Evolutionary conservation across 2,329 filamentous ascomycete species (phyloP).

Genomic region (Colletotrichum kahawae): DNA sequence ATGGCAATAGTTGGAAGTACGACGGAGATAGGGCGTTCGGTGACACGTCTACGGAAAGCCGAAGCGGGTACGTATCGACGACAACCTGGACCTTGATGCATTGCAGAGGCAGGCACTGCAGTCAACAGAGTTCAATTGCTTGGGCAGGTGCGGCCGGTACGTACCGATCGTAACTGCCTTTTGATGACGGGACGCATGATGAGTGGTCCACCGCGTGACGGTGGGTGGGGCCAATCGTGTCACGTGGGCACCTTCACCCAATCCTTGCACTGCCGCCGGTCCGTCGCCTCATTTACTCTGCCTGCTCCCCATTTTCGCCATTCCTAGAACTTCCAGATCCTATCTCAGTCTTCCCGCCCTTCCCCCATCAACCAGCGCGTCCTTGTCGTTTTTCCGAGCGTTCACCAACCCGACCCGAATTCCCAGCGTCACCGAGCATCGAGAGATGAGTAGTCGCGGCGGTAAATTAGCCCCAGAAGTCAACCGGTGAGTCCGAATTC

Average conservation of each 20-base stretch:
- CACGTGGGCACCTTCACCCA: slow-evolving; percentile 13
- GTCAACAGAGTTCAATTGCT: background rate
- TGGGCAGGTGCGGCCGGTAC: background rate
- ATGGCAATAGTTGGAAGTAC: background rate
- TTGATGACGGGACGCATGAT: slow-evolving; percentile 20
- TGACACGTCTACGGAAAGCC: slow-evolving; percentile 19
- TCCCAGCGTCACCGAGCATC: slow-evolving; percentile 39
- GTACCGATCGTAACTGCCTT: background rate
- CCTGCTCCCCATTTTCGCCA: slow-evolving; percentile 24
- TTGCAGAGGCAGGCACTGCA: background rate
- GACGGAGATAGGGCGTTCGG: slow-evolving; percentile 15
- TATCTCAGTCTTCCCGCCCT: slow-evolving; percentile 15
- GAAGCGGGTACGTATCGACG: slow-evolving; percentile 8
- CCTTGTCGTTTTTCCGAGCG: slow-evolving; percentile 29
- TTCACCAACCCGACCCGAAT: slow-evolving; percentile 17
- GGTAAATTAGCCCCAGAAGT: slow-evolving; percentile 99
- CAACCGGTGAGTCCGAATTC: slow-evolving; percentile 75
- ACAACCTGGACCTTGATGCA: background rate
- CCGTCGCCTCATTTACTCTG: slow-evolving; percentile 24
- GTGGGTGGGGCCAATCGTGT: background rate
- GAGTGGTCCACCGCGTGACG: slow-evolving; percentile 20
- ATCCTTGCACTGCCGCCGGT: slow-evolving; percentile 20
- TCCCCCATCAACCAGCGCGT: slow-evolving; percentile 30
- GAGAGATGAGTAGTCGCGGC: slow-evolving; percentile 96
- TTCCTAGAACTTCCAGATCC: slow-evolving; percentile 23